Evolutionary conservation across 2,329 filamentous ascomycete species (phyloP).

Genomic region (Aspergillus sp.): DNA sequence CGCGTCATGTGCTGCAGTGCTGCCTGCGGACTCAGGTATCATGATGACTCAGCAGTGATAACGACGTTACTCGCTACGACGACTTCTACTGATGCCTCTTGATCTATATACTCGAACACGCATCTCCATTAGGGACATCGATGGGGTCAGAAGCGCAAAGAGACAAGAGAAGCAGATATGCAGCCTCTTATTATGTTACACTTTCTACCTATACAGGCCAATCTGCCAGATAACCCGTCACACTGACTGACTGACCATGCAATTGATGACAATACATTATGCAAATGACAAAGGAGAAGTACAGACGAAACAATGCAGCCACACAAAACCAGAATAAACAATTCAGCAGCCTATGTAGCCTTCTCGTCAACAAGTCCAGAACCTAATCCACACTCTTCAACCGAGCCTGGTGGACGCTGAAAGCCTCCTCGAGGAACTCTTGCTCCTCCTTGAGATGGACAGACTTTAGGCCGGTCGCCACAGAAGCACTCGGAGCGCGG

Average conservation of each 20-base stretch:
- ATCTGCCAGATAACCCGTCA: background rate
- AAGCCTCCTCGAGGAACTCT: conserved; percentile 62
- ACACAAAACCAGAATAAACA: conserved; percentile 3
- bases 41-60: too few relatives aligned
- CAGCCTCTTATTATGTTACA: background rate
- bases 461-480: conserved; percentile 85
- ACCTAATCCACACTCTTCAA: conserved; percentile 51
- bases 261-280: background rate
- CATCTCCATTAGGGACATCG: too few relatives aligned
- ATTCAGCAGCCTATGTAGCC: too few relatives aligned
- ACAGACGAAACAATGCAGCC: conserved; percentile 3
- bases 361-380: background rate
- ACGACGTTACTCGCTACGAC: too few relatives aligned
- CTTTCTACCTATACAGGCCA: background rate
- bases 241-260: background rate
- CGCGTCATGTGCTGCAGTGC: too few relatives aligned
- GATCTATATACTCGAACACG: too few relatives aligned
- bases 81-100: too few relatives aligned
- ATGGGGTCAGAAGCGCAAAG: too few relatives aligned
- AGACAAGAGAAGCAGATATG: too few relatives aligned
- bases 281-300: conserved; percentile 1
- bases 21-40: too few relatives aligned
- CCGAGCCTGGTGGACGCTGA: conserved; percentile 54
- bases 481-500: conserved; percentile 82
- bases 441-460: conserved; percentile 88